Conservation (phyloP, 2,329 filamentous ascomycete species). For the Furcasterigmium furcatum region DNA sequence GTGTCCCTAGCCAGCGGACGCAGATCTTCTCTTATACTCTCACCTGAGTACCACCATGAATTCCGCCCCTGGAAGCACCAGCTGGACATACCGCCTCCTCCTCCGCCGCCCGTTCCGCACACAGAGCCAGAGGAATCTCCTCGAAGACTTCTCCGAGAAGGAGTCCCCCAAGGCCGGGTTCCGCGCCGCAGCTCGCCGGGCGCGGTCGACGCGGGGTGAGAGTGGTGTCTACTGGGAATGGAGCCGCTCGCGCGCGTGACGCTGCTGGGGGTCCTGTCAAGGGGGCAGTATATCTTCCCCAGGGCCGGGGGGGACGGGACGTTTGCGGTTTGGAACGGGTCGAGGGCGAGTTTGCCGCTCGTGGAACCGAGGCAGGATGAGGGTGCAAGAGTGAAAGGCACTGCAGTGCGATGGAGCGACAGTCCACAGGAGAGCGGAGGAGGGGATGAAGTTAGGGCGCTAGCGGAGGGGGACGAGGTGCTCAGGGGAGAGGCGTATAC, state of each 20-base stretch:
- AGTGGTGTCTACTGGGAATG: not conserved
- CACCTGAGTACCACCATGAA: not conserved
- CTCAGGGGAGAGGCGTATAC: not conserved
- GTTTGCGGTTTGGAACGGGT: not conserved
- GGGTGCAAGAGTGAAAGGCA: no score
- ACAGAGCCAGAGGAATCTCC: not conserved
- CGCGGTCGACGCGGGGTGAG: not conserved
- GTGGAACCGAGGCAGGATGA: no score
- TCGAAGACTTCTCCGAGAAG: not conserved
- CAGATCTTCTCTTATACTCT: no score
- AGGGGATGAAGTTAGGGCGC: not conserved
- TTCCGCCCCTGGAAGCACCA: no score
- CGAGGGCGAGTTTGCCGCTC: not conserved
- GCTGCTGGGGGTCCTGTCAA: not conserved
- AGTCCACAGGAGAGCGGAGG: no score
- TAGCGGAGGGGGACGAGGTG: not conserved
- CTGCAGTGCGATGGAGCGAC: no score
- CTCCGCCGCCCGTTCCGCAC: not conserved
- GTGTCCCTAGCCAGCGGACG: no score
- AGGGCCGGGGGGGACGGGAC: not conserved
- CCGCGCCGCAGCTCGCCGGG: not conserved
- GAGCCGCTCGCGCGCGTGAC: constrained; percentile 1
- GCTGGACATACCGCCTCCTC: not conserved
- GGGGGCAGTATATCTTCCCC: not conserved
- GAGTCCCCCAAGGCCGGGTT: not conserved